Conservation (phyloP, 2,329 filamentous ascomycete genomes). For the Dothideomycetes sp. region DNA sequence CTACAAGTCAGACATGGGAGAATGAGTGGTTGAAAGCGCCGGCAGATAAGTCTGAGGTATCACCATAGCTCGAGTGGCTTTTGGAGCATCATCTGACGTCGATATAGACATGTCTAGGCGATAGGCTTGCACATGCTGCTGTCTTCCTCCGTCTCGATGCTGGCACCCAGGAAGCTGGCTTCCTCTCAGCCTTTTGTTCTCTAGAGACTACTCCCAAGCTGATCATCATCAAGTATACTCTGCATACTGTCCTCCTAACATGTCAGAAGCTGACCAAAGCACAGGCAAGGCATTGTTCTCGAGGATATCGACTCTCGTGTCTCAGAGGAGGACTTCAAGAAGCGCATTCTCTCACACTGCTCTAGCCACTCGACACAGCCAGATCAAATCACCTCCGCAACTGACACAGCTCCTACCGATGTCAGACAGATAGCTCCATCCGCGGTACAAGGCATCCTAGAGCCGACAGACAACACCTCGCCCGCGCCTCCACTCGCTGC, state of each 20-base stretch:
- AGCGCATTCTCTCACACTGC: constrained; percentile 2
- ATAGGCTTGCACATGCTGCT: constrained; percentile 48
- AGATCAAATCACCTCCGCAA: neutral
- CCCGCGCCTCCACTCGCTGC: neutral
- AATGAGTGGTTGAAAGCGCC: constrained; percentile 17
- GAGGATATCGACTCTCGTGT: constrained; percentile 9
- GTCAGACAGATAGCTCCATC: constrained; percentile 3
- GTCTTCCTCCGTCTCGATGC: constrained; percentile 60
- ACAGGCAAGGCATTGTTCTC: constrained; percentile 7
- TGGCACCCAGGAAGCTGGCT: constrained; percentile 70
- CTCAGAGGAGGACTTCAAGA: constrained; percentile 15
- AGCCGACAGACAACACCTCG: neutral
- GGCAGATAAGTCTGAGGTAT: neutral
- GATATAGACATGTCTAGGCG: constrained; percentile 10
- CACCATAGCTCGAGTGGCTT: neutral
- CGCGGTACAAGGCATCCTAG: neutral
- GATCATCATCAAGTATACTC: constrained; percentile 62
- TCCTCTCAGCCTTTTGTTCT: constrained; percentile 72
- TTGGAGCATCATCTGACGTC: constrained; percentile 1
- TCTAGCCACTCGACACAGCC: neutral
- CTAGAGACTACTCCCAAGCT: constrained; percentile 68
- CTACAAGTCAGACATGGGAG: constrained; percentile 47
- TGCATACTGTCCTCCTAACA: constrained; percentile 1
- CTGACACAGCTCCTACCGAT: constrained; percentile 2
- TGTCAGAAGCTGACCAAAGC: neutral